Evolutionary conservation across 2,329 filamentous ascomycete genomes (phyloP).

Genomic region (Colletotrichum acutatum): DNA sequence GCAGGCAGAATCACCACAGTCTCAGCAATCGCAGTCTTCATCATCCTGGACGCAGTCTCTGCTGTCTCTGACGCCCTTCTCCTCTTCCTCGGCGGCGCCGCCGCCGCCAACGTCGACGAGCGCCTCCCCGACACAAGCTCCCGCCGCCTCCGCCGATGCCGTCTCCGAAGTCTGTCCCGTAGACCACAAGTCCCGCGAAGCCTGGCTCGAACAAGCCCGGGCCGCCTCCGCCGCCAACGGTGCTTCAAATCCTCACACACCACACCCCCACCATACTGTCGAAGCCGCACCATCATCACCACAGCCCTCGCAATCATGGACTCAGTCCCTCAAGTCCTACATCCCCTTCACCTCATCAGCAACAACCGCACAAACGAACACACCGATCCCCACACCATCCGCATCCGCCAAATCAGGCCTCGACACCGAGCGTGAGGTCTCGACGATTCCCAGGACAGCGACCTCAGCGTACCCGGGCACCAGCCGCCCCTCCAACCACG

Average conservation of each 20-base stretch:
- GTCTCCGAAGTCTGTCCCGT: conserved; percentile 76
- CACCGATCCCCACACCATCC: conserved; percentile 27
- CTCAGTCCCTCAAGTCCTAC: conserved; percentile 53
- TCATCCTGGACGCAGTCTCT: conserved; percentile 58
- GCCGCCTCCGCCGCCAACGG: conserved; percentile 56
- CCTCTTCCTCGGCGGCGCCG: conserved; percentile 40
- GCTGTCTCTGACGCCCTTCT: conserved; percentile 54
- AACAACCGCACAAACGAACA: conserved; percentile 29
- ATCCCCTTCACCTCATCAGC: conserved; percentile 52
- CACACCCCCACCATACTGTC: conserved; percentile 27
- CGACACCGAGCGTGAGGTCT: conserved; percentile 77
- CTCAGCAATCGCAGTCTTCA: conserved; percentile 40
- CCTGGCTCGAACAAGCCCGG: conserved; percentile 81
- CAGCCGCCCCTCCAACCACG: conserved; percentile 70
- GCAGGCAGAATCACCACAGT: conserved; percentile 24
- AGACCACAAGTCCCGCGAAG: conserved; percentile 87
- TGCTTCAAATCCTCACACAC: conserved; percentile 41
- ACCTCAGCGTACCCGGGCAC: conserved; percentile 44
- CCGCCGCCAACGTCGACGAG: neutral
- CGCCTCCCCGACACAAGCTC: conserved; percentile 29
- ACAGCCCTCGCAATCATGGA: conserved; percentile 52
- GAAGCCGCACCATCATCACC: conserved; percentile 3
- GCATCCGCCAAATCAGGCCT: conserved; percentile 51
- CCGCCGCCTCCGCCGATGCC: conserved; percentile 36
- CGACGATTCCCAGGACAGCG: conserved; percentile 79